A percentile compares a stretch with the other conserved stretches of the same genome.
Conservation (phyloP, 768 basidiomycete genomes). For the Paxillus ammoniavirescens region DNA sequence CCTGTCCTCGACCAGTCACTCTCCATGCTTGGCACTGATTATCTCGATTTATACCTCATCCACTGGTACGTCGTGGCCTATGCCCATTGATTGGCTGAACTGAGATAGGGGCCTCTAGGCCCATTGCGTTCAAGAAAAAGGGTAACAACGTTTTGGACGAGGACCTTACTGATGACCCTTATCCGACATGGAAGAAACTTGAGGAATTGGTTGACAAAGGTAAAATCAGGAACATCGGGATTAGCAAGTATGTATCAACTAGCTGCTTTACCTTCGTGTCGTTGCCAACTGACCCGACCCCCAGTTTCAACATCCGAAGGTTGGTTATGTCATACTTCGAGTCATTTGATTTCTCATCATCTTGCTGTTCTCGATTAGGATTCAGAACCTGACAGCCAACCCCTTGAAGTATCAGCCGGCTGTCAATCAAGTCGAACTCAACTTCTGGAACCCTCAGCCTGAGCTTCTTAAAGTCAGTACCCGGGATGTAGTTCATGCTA, state of each 20-base stretch:
- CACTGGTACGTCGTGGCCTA: slow-evolving; percentile 53
- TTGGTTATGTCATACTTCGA: slow-evolving; percentile 4
- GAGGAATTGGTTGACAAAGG: slow-evolving; percentile 78
- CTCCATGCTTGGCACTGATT: slow-evolving; percentile 56
- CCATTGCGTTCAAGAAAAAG: slow-evolving; percentile 62
- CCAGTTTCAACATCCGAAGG: slow-evolving; percentile 61
- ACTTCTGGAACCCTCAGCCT: slow-evolving; percentile 73
- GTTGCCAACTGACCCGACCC: neutral
- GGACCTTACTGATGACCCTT: slow-evolving; percentile 64
- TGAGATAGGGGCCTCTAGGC: slow-evolving; percentile 39
- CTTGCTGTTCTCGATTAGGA: slow-evolving; percentile 25
- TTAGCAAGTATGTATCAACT: slow-evolving; percentile 63
- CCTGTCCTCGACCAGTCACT: slow-evolving; percentile 65
- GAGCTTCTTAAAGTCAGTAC: slow-evolving; percentile 61
- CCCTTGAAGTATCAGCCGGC: slow-evolving; percentile 58
- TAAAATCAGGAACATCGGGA: slow-evolving; percentile 75
- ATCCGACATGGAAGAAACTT: slow-evolving; percentile 79
- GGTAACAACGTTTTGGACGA: slow-evolving; percentile 46
- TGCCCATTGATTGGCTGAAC: neutral
- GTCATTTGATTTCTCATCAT: neutral
- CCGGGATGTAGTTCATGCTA: neutral
- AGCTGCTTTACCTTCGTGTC: neutral
- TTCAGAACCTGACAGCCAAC: slow-evolving; percentile 63
- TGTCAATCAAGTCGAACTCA: slow-evolving; percentile 82
- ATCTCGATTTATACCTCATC: slow-evolving; percentile 80